Evolutionary conservation across 2,329 filamentous ascomycete genomes (phyloP), one percentile per base, ranked within the genome.

Genomic region (Pezicula radicicola): DNA sequence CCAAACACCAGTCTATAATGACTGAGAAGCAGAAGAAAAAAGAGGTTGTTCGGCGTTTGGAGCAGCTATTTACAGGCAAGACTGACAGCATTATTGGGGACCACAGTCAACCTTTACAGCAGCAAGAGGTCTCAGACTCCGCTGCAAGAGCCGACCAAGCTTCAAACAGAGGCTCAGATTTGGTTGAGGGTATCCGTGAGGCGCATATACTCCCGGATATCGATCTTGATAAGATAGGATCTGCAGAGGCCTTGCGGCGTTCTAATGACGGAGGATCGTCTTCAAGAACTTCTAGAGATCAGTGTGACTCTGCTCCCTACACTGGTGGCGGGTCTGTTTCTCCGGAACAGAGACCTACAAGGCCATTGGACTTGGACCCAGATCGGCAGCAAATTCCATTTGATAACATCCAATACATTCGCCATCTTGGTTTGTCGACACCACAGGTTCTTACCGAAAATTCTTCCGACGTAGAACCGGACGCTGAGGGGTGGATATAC

Each of bases 11-110:
- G 21, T 66, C 65, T 13, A 66, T 73, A 0, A 81, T 91, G 79
- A 84, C 84, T 0, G 89, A 93, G 13, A 85, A 82, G 57, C 80
- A 87, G 6, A 90, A 83, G 72, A 91, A 89, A 72, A 90, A 85
- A 64, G 64, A 91, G 18, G 86, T 93, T 0, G 90, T 93, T 2
- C 79, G 83, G 49, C 80, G 88, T 2, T 68, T 95, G 6, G 90
- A 95, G 63, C 88, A 92, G 56, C 76, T 95, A 1, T 95, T 94
- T 55, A 91, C 89, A 0, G 90, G 90, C 3, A 88, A 86, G 63
- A 75, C 78, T 16, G 69, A 67, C 4, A 72, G 72, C 7, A 47
- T 53, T 2, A 27, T 52, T 8, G 56, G 52, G 3, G 47, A 57
- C 10, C 49, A 63, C 36, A 61, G 53, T 48, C 63, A 66, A 19